Conservation (phyloP, 208 protist genomes). For the Crithidia expoeki region DNA sequence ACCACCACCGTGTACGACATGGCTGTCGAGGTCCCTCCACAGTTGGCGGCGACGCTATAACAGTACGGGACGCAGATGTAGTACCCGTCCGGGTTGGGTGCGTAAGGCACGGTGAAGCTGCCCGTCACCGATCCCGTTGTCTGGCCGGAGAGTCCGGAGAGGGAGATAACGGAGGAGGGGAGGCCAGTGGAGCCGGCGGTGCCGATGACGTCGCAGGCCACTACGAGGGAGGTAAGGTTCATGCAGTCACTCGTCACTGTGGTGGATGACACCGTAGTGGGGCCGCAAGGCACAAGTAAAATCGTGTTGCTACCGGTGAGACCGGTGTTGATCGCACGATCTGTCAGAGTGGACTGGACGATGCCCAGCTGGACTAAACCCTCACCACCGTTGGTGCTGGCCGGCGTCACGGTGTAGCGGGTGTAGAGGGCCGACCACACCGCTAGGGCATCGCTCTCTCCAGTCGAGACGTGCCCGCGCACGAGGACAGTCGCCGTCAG, state of each 20-base stretch:
- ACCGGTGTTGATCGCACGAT: constrained; percentile 61
- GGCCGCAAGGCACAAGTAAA: constrained; percentile 68
- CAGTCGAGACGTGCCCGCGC: constrained; percentile 21
- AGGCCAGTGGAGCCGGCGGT: neutral
- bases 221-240: constrained; percentile 45
- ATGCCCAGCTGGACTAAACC: constrained; percentile 64
- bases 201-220: constrained; percentile 43
- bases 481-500: constrained; percentile 44
- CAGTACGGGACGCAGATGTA: constrained; percentile 89
- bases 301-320: constrained; percentile 59
- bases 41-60: constrained; percentile 25
- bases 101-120: constrained; percentile 71
- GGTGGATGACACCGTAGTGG: constrained; percentile 12
- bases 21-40: constrained; percentile 34
- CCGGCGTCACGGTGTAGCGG: constrained; percentile 46
- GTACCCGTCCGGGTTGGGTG: constrained; percentile 54
- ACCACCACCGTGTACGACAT: constrained; percentile 78
- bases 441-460: constrained; percentile 32
- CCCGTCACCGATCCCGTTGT: constrained; percentile 40
- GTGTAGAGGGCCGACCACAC: constrained; percentile 81
- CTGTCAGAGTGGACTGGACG: constrained; percentile 30
- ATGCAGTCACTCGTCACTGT: constrained; percentile 42
- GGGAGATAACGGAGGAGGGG: constrained; percentile 22
- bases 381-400: constrained; percentile 48
- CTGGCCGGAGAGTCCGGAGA: constrained; percentile 39